Conservation (phyloP, 495 filamentous ascomycete genomes). For the Neurospora sp. region DNA sequence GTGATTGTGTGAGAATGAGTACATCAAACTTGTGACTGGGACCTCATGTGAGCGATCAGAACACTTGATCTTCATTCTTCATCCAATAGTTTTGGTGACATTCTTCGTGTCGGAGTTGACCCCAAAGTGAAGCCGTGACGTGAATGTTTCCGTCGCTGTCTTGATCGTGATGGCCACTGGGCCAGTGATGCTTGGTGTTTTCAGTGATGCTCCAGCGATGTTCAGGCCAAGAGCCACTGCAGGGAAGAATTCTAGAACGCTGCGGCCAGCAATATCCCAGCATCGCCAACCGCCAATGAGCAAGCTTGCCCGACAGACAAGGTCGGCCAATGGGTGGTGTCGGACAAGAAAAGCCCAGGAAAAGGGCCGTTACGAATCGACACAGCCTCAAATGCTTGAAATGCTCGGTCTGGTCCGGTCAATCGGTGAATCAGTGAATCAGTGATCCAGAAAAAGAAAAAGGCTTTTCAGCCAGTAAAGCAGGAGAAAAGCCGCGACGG, state of each 20-base stretch:
- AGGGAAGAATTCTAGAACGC: neutral
- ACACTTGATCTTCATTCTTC: neutral
- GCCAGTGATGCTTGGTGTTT: neutral
- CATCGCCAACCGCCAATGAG: neutral
- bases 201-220: neutral
- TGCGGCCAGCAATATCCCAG: neutral
- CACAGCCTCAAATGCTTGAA: neutral
- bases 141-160: neutral
- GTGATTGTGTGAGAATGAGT: neutral
- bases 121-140: neutral
- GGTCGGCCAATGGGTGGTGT: neutral
- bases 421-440: neutral
- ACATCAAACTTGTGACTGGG: neutral
- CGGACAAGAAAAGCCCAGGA: neutral
- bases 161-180: neutral
- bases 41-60: neutral
- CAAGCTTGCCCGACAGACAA: neutral
- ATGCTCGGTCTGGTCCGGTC: neutral
- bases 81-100: neutral
- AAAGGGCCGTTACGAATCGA: neutral
- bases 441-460: neutral
- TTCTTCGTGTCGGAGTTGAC: neutral
- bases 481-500: neutral
- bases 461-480: neutral
- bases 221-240: neutral